Base-by-base conservation (phyloP, 306 rosid species). In the Trifolium fragiferum region DNA sequence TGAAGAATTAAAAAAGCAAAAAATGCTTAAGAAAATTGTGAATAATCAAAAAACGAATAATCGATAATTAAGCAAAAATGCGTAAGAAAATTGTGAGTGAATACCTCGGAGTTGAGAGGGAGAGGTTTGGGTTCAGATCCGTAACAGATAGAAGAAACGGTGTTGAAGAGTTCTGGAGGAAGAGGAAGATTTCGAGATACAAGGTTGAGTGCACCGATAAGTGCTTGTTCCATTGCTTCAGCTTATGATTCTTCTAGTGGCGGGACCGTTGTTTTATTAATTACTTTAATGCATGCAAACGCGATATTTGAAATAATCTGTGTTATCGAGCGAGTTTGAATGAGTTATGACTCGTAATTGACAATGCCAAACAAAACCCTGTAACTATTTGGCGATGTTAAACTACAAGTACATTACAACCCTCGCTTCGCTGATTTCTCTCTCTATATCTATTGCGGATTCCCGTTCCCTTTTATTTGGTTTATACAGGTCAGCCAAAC, bases 171-270 rank as follows among this genome's bases (percentile, higher is more conserved):
- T 33, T 79, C 68, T 0, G 82, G 74, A 25, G 82, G 82, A 47
- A 79, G 82, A 79, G 82, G 78, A 13, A 79, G 74, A 27, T 79
- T 55, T 58, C 74, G 78, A 41, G 82, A 79, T 0, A 79, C 61
- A 6, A 72, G 40, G 69, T 72, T 79, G 9, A 79, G 78, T 3
- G 82, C 82, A 21, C 78, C 78, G 14, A 79, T 65, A 27, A 79
- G 61, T 38, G 77, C 68, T 64, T 64, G 73, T 50, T 72, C 81
- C 76, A 63, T 61, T 2, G 44, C 10, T 51, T 66, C 66, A 30
- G 16, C 65, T 6, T 54, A 27, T 55, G 33, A 44, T 68, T 27
- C 13, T 9, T n/a, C 32, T 58, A 13, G 7, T 58, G 35, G 38
- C 11, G 40, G 1, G 9, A 59, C 40, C 21, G 66, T 3, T 15